phyloP scores from a whole-genome alignment of 73 alveolate genomes.

The Breviolum minutum region DNA sequence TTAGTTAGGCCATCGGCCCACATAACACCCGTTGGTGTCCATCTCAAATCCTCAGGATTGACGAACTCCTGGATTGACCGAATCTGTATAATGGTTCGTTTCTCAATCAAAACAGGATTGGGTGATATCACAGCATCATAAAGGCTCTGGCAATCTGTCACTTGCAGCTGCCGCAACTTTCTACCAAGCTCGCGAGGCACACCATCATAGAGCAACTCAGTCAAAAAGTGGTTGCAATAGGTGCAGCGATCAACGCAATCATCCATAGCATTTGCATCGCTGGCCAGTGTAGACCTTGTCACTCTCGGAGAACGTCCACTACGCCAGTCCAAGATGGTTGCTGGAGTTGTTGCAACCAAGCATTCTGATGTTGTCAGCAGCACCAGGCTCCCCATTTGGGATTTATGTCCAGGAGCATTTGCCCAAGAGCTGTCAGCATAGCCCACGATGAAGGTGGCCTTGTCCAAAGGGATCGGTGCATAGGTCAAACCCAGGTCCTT shows the following conservation, averaged over 20 bases:
- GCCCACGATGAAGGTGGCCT: background rate
- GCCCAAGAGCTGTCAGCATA: slow-evolving; percentile 43
- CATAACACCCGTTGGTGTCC: slow-evolving; percentile 15
- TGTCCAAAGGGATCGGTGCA: background rate
- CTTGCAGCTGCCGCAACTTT: background rate
- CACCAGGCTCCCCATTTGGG: background rate
- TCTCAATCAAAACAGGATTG: background rate
- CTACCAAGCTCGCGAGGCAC: too few species aligned
- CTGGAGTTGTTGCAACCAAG: background rate
- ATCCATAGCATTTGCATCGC: slow-evolving; percentile 23
- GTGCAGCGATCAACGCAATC: background rate
- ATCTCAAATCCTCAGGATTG: background rate
- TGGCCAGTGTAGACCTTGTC: background rate
- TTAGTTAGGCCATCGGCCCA: slow-evolving; percentile 13
- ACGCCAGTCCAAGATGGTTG: background rate
- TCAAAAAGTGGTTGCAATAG: background rate
- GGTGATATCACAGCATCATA: background rate
- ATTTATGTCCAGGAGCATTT: background rate
- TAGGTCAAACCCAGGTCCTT: background rate
- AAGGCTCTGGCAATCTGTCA: background rate
- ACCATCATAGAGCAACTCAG: background rate
- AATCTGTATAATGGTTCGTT: background rate
- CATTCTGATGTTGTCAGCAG: background rate
- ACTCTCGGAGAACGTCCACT: slow-evolving; percentile 9
- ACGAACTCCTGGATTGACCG: background rate